These are phyloP conservation scores for Streptanthus diversifolius DNA, from an alignment of 345 rosid genomes.

Conservation along the genomic window DNA sequence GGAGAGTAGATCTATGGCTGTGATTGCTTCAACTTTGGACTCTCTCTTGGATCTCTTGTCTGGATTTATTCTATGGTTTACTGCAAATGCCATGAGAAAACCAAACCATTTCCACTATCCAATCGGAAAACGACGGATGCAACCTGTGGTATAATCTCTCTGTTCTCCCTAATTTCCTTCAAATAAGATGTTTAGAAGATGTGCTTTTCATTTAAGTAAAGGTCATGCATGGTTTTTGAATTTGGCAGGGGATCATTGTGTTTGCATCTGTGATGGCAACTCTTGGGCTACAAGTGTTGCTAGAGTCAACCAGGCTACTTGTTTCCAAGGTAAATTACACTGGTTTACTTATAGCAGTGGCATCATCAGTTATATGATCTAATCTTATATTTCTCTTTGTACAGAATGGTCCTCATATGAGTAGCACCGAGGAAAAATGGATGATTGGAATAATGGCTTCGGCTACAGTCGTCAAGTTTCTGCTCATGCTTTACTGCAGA, in stretches of 20 bases:
- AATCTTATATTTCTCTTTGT: background rate
- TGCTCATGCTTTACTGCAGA: conserved; percentile 51
- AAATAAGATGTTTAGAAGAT: background rate
- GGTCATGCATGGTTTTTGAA: background rate
- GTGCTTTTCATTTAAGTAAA: background rate
- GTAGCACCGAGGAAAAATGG: conserved; percentile 37
- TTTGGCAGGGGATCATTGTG: conserved; percentile 53
- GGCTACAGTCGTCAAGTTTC: conserved; percentile 44
- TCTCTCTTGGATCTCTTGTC: conserved; percentile 80
- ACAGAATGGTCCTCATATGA: conserved; percentile 40
- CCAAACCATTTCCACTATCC: conserved; percentile 70
- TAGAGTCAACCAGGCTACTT: conserved; percentile 48
- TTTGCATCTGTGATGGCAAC: conserved; percentile 68
- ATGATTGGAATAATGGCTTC: conserved; percentile 53
- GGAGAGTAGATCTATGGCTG: conserved; percentile 74
- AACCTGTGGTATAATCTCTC: conserved; percentile 61
- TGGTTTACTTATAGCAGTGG: background rate
- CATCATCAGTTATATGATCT: background rate
- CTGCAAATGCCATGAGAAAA: conserved; percentile 68
- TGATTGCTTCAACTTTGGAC: conserved; percentile 79
- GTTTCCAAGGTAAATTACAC: conserved; percentile 33
- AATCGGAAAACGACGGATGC: conserved; percentile 84
- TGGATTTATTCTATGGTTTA: conserved; percentile 84
- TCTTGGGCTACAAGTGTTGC: conserved; percentile 52
- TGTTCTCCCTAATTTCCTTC: background rate